Conservation (phyloP, 2,329 filamentous ascomycete species). For the Tetracladium maxilliforme region DNA sequence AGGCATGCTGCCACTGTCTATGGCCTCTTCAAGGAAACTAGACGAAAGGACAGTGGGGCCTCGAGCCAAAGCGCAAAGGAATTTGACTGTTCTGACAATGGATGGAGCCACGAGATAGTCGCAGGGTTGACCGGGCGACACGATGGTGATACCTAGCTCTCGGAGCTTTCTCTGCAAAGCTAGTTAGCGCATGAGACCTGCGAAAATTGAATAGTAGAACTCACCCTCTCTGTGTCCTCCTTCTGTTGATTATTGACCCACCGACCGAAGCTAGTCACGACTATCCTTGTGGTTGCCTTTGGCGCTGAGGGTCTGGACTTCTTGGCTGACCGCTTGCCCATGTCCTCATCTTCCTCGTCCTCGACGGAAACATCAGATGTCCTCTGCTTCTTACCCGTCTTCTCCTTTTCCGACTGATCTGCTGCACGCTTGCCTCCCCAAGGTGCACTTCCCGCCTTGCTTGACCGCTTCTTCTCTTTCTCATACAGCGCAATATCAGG, state of each 20-base stretch:
- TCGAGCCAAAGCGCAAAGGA: slow-evolving; percentile 72
- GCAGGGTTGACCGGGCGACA: slow-evolving; percentile 60
- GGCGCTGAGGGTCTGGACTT: slow-evolving; percentile 49
- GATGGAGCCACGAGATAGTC: slow-evolving; percentile 79
- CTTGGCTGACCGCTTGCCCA: slow-evolving; percentile 29
- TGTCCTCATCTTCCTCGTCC: slow-evolving; percentile 23
- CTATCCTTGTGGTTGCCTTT: too few relatives aligned
- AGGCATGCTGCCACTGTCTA: slow-evolving; percentile 53
- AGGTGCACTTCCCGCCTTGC: slow-evolving; percentile 28
- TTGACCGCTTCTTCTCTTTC: slow-evolving; percentile 72
- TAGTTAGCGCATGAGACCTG: slow-evolving; percentile 5
- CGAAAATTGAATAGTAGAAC: slow-evolving; percentile 12
- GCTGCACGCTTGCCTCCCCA: slow-evolving; percentile 52
- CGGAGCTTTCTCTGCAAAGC: slow-evolving; percentile 61
- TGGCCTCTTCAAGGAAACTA: slow-evolving; percentile 62
- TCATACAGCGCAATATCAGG: slow-evolving; percentile 82
- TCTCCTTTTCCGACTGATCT: slow-evolving; percentile 38
- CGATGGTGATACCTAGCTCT: slow-evolving; percentile 67
- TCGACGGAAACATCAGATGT: too few relatives aligned
- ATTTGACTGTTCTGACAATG: slow-evolving; percentile 84
- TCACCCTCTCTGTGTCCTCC: slow-evolving; percentile 70
- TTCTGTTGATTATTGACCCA: slow-evolving; percentile 64
- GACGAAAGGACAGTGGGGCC: slow-evolving; percentile 66
- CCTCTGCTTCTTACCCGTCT: slow-evolving; percentile 11
- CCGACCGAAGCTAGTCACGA: slow-evolving; percentile 70